These are phyloP conservation scores for Penicillium vulpinum DNA, from an alignment of 2,329 filamentous ascomycete genomes.

Conservation along the genomic window DNA sequence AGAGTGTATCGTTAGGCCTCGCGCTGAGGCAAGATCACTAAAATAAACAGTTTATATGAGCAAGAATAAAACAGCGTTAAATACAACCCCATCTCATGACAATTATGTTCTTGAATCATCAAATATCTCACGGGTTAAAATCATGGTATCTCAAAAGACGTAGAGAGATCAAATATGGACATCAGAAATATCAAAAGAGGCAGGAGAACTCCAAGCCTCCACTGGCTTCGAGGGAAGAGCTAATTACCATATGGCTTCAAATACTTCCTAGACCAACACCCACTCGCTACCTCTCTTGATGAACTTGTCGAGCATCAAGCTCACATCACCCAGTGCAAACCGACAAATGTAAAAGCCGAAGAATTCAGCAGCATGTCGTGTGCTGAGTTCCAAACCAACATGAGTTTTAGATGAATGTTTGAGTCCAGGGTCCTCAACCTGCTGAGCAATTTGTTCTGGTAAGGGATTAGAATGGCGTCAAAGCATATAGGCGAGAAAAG, in stretches of 20 bases:
- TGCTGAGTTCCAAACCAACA: constrained; percentile 90
- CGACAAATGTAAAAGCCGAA: constrained; percentile 96
- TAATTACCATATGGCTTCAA: constrained; percentile 7
- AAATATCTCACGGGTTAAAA: constrained; percentile 18
- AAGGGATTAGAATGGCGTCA: constrained; percentile 9
- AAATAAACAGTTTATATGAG: neutral
- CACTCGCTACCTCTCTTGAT: constrained; percentile 96
- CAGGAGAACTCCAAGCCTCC: neutral
- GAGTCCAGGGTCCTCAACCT: constrained; percentile 92
- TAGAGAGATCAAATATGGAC: constrained; percentile 20
- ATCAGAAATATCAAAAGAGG: constrained; percentile 20
- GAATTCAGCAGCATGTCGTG: constrained; percentile 92
- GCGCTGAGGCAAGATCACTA: neutral
- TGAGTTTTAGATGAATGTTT: constrained; percentile 91
- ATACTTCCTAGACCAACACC: constrained; percentile 61
- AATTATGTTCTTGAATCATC: constrained; percentile 28
- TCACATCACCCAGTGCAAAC: constrained; percentile 85
- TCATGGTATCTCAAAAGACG: constrained; percentile 30
- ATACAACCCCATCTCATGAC: constrained; percentile 19
- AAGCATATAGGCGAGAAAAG: neutral
- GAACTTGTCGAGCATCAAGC: constrained; percentile 88
- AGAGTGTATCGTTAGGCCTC: neutral
- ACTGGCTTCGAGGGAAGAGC: neutral
- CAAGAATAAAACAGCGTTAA: constrained; percentile 11
- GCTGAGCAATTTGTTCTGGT: constrained; percentile 88